Base-by-base conservation (phyloP, 148 eudicot genomes). In the Rhododendron griersonianum region DNA sequence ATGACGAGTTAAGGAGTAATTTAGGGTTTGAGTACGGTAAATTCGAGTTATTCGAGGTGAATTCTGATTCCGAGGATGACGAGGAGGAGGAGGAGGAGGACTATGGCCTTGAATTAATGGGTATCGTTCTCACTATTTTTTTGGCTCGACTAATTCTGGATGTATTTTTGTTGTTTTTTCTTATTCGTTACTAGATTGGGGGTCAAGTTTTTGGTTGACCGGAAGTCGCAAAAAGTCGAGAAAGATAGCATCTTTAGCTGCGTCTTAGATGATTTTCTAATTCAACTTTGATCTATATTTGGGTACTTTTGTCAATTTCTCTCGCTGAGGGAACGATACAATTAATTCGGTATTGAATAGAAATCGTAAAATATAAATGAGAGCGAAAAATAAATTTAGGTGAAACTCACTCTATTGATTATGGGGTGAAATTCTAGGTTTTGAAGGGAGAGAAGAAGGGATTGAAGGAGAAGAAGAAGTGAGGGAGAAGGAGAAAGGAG, bases 401-500 rank as follows among this genome's bases (percentile, higher is more conserved):
- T 0, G 2, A 25, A 9, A 8, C 30, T 65, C 33, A n/a, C 73
- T 10, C 13, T 86, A 53, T 78, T 41, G 75, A 82, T 25, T 65
- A 21, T 23, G 85, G 37, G 80, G 83, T 73, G 88, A 78, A 88
- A 19, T 82, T 81, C 63, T 47, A 59, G 87, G 86, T 73, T 50
- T 89, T 53, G 76, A 86, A 81, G 48, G 6, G 50, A 83, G 84
- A 25, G 87, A 86, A n/a, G 84, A 51, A 9, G 90, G 85, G 61
- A 53, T 83, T 79, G 84, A 87, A 57, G 90, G 77, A 51, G 90
- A 81, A 59, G 87, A 67, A 55, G 76, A 71, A 71, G 91, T 71
- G 84, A 87, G 80, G 87, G 99, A 94, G 90, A 96, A 96, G 87
- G 99, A 95, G 88, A 97, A 97, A 86, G 99, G 99, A 63, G 90